Evolutionary conservation across 306 rosid genomes (phyloP).

Genomic region (Trifolium repens): DNA sequence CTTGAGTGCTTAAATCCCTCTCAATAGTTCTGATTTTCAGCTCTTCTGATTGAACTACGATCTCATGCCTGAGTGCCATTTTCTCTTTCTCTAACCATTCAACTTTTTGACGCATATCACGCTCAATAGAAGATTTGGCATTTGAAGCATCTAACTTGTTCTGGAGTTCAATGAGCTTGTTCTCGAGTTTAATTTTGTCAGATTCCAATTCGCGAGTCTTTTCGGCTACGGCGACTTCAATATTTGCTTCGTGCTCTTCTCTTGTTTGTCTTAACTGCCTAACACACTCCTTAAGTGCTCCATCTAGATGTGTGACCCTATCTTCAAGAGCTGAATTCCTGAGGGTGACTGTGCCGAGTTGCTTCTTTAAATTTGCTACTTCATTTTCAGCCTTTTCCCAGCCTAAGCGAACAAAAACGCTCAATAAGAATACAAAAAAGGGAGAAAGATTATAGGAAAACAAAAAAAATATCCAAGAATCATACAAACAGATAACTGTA

Average conservation of each 20-base stretch:
- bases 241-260: conserved; percentile 78
- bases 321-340: conserved; percentile 75
- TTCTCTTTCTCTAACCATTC: conserved; percentile 77
- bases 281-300: conserved; percentile 96
- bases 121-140: conserved; percentile 55
- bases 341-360: conserved; percentile 62
- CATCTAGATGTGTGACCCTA: conserved; percentile 84
- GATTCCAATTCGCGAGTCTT: conserved; percentile 74
- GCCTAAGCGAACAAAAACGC: conserved; percentile 52
- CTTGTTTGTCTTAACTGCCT: conserved; percentile 93
- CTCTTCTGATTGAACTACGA: conserved; percentile 71
- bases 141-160: conserved; percentile 55
- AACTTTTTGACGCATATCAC: conserved; percentile 56
- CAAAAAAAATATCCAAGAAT: conserved; percentile 21
- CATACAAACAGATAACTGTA: not conserved
- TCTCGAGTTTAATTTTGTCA: conserved; percentile 71
- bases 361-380: conserved; percentile 68
- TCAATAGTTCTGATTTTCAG: conserved; percentile 80
- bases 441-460: conserved; percentile 35
- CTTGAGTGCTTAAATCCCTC: conserved; percentile 89
- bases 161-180: conserved; percentile 67
- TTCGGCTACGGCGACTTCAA: conserved; percentile 60
- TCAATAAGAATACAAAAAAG: conserved; percentile 36
- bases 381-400: conserved; percentile 99
- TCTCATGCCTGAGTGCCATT: conserved; percentile 68